Base-by-base conservation (phyloP, 1,284 basidiomycete genomes). In the Coniferiporia sulphurascens region DNA sequence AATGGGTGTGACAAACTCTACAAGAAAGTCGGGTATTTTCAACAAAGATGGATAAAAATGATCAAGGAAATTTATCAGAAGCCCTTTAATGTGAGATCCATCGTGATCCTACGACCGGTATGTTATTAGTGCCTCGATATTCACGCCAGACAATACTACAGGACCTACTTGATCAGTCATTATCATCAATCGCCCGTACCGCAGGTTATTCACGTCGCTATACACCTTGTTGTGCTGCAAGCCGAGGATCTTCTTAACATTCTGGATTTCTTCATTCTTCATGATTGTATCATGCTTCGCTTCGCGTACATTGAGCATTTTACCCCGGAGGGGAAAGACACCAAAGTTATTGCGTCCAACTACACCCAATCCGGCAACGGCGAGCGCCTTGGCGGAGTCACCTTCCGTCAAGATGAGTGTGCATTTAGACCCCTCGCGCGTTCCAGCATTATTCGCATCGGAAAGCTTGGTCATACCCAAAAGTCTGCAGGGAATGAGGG, bases 1-100 rank as follows among this genome's bases (percentile, higher is more conserved):
- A 68, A 99, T 99, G 1, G 97, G 97, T 0, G 97, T 99, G 60
- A 99, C 93, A 70, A 99, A 99, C 71, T 99, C 97, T 56, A 98
- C 93, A 46, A 99, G 78, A 76, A 99, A 99, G 65, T 90, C 86
- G 1, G 93, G 91, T 6, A 98, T 76, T 71, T 91, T 93, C 61
- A 99, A 81, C 36, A 99, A 78, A 1, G 96, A 98, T 0, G 97
- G 97, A 73, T 91, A 99, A 73, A 96, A 98, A 72, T 96, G 89
- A 70, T 99, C 97, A 60, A 99, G 78, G 74, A 95, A 99, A 74
- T 99, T 99, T 78, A 99, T 97, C 59, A 99, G 83, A 8, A 99
- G 83, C 44, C 97, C 97, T 75, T 99, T 99, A 78, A 99, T 99
- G 76, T 99, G 97, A 43, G 96, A 99, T 56, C 97, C 97, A 76